These are phyloP conservation scores for Dendrocalamus latiflorus DNA, from an alignment of 202 grass and related monocot genomes.

Conservation along the genomic window DNA sequence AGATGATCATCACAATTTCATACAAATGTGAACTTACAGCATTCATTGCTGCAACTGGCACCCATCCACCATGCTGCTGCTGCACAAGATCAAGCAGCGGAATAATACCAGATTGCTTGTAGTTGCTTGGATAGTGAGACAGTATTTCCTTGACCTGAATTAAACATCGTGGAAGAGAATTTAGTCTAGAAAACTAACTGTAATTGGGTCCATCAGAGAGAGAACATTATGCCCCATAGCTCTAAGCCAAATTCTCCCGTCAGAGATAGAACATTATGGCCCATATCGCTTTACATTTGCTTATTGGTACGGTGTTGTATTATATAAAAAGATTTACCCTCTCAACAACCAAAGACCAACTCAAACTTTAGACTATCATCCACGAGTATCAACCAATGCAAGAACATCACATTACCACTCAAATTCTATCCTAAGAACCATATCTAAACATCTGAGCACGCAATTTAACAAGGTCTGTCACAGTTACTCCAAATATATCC, in stretches of 20 bases:
- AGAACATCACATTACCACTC: not conserved
- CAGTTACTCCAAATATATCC: not conserved
- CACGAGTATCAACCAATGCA: not conserved
- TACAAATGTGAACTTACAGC: conserved; percentile 45
- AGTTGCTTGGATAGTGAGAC: conserved; percentile 93
- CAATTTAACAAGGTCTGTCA: not conserved
- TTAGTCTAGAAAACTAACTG: not conserved
- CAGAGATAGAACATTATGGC: not conserved
- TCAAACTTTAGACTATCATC: not conserved
- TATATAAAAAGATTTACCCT: not conserved
- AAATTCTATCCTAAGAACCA: not conserved
- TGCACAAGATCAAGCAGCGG: conserved; percentile 90
- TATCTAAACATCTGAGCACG: not conserved
- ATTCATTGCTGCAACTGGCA: conserved; percentile 91
- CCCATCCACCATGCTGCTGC: conserved; percentile 96
- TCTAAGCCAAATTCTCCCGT: not conserved
- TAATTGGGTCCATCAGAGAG: not conserved
- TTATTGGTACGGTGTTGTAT: not conserved
- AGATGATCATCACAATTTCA: not conserved
- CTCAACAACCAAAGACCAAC: not conserved
- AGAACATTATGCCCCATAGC: not conserved
- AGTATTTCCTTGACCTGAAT: conserved; percentile 77
- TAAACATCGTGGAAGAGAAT: not conserved
- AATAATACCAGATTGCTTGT: conserved; percentile 96
- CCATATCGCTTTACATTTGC: not conserved